A percentile compares a stretch with the other conserved stretches of the same genome.
Conservation (phyloP, 768 basidiomycete species). For the Exsudoporus frostii region DNA sequence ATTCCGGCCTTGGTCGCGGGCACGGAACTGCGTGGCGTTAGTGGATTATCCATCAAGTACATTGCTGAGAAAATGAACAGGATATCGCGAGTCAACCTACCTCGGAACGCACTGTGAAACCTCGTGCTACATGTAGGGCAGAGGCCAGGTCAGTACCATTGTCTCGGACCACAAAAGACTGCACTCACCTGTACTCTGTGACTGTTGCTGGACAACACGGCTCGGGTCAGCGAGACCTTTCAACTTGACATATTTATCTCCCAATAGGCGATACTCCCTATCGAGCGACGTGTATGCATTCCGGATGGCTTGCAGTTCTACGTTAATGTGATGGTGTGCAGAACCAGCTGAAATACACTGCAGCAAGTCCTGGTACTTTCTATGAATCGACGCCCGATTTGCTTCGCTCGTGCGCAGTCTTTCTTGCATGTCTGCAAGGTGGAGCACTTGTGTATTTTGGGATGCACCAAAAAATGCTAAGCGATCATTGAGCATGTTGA, state of each 20-base stretch:
- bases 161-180: neutral
- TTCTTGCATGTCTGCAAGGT: constrained; percentile 25
- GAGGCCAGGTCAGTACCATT: neutral
- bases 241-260: constrained; percentile 22
- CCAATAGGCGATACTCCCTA: constrained; percentile 17
- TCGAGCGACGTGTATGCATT: constrained; percentile 22
- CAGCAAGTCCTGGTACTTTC: constrained; percentile 27
- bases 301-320: constrained; percentile 18
- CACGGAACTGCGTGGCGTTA: neutral
- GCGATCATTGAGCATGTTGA: constrained; percentile 33
- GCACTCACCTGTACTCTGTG: constrained; percentile 8
- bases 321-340: constrained; percentile 12
- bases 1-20: constrained; percentile 4
- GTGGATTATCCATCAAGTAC: neutral
- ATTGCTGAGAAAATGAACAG: neutral
- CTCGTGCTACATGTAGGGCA: neutral
- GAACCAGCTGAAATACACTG: constrained; percentile 8
- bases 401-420: constrained; percentile 23
- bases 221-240: constrained; percentile 4
- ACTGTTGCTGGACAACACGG: constrained; percentile 6
- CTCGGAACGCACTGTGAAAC: constrained; percentile 4
- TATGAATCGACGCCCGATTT: constrained; percentile 12
- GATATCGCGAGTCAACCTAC: constrained; percentile 3
- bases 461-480: constrained; percentile 19
- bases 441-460: constrained; percentile 14